Base-by-base conservation (phyloP, 2,329 filamentous ascomycete species). In the Dactylellina cionopaga region DNA sequence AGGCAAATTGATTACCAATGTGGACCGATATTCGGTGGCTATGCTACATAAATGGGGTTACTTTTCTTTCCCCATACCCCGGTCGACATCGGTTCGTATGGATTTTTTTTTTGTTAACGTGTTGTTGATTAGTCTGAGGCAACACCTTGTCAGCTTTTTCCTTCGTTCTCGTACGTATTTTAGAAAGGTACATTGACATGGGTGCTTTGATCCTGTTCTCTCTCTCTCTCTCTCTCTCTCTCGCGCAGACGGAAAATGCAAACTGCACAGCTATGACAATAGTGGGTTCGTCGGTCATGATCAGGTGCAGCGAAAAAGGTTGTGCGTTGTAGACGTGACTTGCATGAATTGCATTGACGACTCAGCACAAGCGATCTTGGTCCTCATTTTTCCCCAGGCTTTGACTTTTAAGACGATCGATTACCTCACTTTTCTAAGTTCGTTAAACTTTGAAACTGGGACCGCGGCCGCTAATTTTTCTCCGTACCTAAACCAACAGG, bases 121-220 rank as follows among this genome's bases (percentile, higher is more conserved):
- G n/a, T n/a, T n/a, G 19, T 19, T 68, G 63, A 68, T 68, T 68
- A 68, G 54, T 68, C 54, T 46, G 63, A 68, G 56, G 63, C 46
- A 68, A 47, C 25, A 60, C 63, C 63, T 52, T 68, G 54, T 68
- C 24, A 68, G 56, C 17, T 39, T 60, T 68, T 25, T 39, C 29
- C 24, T 52, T 62, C 44, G 22, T 29, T 37, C 39, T 47, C 29
- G 39, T 44, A 27, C 43, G 27, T 37, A 47, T 49, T 47, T 31
- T 46, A 27, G 41, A 47, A 35, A 44, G 3, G 27, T 15, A 55
- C 9, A 47, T 25, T 17, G 29, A 47, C 60, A 64, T 64, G 52
- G 63, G 52, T 41, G 15, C 44, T 58, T 13, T 35, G 54, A 58
- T 44, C 24, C 25, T 46, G n/a, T 19, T 11, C 44, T 44, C 17